These are phyloP conservation scores for Lecanosticta acicola DNA, from an alignment of 2,329 filamentous ascomycete species.

Conservation along the genomic window DNA sequence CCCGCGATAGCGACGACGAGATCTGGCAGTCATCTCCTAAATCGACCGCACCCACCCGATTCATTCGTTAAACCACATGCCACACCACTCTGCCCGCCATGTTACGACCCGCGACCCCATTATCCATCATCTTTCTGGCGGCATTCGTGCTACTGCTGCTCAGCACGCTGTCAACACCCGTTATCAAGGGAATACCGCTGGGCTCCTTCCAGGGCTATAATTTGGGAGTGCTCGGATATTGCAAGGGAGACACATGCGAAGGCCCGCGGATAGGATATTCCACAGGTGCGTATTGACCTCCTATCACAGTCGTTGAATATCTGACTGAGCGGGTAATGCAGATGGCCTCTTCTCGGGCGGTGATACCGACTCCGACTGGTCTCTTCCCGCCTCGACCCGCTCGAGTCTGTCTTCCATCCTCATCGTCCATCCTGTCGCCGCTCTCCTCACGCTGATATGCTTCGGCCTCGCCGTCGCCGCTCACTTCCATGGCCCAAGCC, in stretches of 20 bases:
- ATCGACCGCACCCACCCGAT: conserved; percentile 5
- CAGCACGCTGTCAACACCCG: conserved; percentile 82
- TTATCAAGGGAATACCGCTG: conserved; percentile 79
- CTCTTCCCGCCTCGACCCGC: conserved; percentile 58
- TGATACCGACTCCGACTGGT: conserved; percentile 48
- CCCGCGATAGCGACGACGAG: background rate
- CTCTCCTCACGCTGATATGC: conserved; percentile 78
- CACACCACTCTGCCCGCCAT: conserved; percentile 48
- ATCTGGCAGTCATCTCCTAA: background rate
- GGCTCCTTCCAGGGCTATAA: conserved; percentile 69
- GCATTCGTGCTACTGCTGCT: conserved; percentile 83
- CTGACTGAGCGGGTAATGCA: conserved; percentile 22
- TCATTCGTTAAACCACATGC: conserved; percentile 6
- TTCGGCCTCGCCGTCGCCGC: conserved; percentile 71
- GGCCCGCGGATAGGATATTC: conserved; percentile 78
- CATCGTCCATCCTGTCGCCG: conserved; percentile 87
- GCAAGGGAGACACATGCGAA: conserved; percentile 62
- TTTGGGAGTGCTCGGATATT: conserved; percentile 93
- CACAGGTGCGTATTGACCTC: conserved; percentile 54
- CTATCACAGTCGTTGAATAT: background rate
- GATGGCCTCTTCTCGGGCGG: conserved; percentile 44
- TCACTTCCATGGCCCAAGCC: conserved; percentile 80
- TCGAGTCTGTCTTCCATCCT: conserved; percentile 78
- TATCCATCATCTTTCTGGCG: conserved; percentile 76
- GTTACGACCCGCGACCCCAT: conserved; percentile 85